These are phyloP conservation scores for Anthostomella pinea DNA, from an alignment of 2,329 filamentous ascomycete genomes.

Conservation along the genomic window DNA sequence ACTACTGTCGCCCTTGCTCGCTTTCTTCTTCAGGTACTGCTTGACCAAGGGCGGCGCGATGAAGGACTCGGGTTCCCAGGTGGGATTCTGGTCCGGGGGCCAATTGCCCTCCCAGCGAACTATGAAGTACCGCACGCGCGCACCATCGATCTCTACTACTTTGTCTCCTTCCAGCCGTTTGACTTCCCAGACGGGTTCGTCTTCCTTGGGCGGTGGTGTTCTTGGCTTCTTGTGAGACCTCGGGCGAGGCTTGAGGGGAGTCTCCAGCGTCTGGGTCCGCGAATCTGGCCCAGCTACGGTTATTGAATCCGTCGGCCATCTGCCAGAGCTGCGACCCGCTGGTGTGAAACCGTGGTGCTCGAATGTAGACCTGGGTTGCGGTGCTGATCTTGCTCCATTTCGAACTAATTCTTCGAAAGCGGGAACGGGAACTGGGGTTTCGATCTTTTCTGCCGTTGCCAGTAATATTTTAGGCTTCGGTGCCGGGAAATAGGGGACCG, in stretches of 20 bases:
- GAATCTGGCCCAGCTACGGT: background rate
- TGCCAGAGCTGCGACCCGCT: conserved; percentile 20
- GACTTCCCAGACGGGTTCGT: conserved; percentile 40
- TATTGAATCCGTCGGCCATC: conserved; percentile 8
- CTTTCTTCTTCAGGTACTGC: conserved; percentile 38
- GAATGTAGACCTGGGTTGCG: conserved; percentile 1
- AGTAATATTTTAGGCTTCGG: background rate
- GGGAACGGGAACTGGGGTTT: conserved; percentile 8
- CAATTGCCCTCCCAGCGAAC: conserved; percentile 58
- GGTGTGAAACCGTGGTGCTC: conserved; percentile 25
- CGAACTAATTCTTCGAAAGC: background rate
- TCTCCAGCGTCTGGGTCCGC: background rate
- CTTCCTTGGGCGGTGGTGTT: conserved; percentile 24
- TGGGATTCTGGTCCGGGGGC: conserved; percentile 54
- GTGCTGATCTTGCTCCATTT: conserved; percentile 1
- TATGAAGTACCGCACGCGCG: conserved; percentile 43
- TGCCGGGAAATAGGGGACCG: conserved; percentile 4
- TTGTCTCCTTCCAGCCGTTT: conserved; percentile 43
- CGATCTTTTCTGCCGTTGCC: background rate
- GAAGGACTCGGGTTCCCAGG: conserved; percentile 56
- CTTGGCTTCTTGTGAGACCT: conserved; percentile 13
- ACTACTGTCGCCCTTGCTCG: conserved; percentile 7
- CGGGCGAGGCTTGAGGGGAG: conserved; percentile 1
- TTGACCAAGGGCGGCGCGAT: conserved; percentile 41
- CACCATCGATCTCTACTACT: conserved; percentile 34